phyloP scores from a whole-genome alignment of 2,329 filamentous ascomycete genomes.

The Chrysosporium queenslandicum region DNA sequence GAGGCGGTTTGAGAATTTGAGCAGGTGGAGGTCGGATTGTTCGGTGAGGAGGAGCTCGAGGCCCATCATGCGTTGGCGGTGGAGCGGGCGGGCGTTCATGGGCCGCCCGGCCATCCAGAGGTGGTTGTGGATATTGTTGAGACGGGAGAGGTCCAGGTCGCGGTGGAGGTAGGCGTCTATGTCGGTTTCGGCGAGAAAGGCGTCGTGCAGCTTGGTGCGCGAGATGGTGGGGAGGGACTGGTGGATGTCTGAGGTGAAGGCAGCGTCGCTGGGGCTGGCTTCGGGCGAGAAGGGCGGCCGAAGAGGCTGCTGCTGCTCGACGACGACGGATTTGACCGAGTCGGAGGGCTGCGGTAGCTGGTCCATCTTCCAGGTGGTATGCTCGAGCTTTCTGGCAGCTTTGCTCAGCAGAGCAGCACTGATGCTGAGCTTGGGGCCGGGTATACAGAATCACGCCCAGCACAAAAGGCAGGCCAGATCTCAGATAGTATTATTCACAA shows the following conservation, averaged over 20 bases:
- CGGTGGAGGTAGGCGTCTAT: constrained; percentile 10
- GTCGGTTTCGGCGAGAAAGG: constrained; percentile 12
- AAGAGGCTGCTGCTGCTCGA: neutral
- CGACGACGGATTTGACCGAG: neutral
- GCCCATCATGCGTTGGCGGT: constrained; percentile 19
- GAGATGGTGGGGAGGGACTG: constrained; percentile 12
- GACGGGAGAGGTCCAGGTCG: constrained; percentile 14
- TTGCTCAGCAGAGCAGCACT: no score
- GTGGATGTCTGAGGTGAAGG: neutral
- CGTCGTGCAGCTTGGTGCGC: constrained; percentile 2
- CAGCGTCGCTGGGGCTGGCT: neutral
- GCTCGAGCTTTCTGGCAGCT: neutral
- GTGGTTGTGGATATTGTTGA: constrained; percentile 21
- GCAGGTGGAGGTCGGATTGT: constrained; percentile 21
- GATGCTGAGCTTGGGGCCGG: no score
- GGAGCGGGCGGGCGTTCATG: constrained; percentile 21
- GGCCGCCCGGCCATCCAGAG: constrained; percentile 24
- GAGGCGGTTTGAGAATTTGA: constrained; percentile 19
- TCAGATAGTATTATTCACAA: no score
- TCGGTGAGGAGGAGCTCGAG: constrained; percentile 22
- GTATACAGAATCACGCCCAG: no score
- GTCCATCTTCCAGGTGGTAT: neutral
- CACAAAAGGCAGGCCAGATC: no score
- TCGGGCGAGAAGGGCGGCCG: constrained; percentile 2
- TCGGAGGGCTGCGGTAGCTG: neutral